These are phyloP conservation scores for Aspergillus sp. DNA, from an alignment of 2,329 filamentous ascomycete species.

Conservation along the genomic window DNA sequence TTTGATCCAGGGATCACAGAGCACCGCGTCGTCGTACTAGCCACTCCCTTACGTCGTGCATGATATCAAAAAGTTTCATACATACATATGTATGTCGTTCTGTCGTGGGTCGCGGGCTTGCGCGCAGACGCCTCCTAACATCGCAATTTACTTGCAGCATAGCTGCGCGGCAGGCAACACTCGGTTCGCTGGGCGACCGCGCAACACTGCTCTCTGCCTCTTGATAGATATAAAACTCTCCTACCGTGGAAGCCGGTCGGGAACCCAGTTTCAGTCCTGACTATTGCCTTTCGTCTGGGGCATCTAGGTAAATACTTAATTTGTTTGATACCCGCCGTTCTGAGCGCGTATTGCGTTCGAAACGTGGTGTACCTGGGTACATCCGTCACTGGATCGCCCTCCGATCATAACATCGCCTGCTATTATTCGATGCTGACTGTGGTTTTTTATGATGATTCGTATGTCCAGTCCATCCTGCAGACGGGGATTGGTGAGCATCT, in stretches of 20 bases:
- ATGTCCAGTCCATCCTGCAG: background rate
- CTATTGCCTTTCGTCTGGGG: too few species aligned
- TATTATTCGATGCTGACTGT: background rate
- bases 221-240: background rate
- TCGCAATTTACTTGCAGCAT: background rate
- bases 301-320: too few species aligned
- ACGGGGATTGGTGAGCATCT: background rate
- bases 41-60: slow-evolving; percentile 5
- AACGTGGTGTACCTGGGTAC: background rate
- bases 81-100: background rate
- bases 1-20: slow-evolving; percentile 6
- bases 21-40: background rate
- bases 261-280: background rate
- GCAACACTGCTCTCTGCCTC: background rate
- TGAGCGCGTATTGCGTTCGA: background rate
- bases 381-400: background rate
- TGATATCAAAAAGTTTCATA: slow-evolving; percentile 3
- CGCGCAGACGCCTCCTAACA: background rate
- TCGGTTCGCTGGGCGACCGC: too few species aligned
- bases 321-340: background rate
- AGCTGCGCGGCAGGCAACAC: background rate
- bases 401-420: background rate
- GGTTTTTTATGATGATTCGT: background rate
- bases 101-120: background rate
- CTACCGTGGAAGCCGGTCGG: too few species aligned